These are phyloP conservation scores for Thermochaetoides dissita DNA, from an alignment of 2,329 filamentous ascomycete genomes.

Conservation along the genomic window DNA sequence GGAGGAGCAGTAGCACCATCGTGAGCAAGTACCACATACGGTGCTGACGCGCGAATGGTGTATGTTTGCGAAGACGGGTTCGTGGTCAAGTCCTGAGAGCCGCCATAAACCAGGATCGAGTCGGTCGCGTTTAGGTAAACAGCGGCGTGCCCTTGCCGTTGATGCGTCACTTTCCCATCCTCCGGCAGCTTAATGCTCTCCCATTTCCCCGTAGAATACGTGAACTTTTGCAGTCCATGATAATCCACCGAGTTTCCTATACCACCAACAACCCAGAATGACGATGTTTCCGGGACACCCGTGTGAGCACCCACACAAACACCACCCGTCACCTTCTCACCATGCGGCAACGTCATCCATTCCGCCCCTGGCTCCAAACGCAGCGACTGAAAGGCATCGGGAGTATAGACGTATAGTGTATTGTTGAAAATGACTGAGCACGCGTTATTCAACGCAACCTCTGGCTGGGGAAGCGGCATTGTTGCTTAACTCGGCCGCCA, in stretches of 20 bases:
- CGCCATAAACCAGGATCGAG: slow-evolving; percentile 68
- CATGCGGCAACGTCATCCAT: slow-evolving; percentile 55
- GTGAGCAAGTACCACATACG: slow-evolving; percentile 48
- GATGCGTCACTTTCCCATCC: slow-evolving; percentile 38
- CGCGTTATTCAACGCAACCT: slow-evolving; percentile 55
- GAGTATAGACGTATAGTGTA: slow-evolving; percentile 72
- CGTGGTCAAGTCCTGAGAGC: slow-evolving; percentile 46
- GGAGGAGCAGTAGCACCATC: slow-evolving; percentile 43
- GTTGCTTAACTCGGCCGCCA: slow-evolving; percentile 11
- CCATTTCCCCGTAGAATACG: slow-evolving; percentile 41
- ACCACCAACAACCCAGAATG: slow-evolving; percentile 73
- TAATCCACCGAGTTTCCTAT: slow-evolving; percentile 42
- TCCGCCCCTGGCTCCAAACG: slow-evolving; percentile 51
- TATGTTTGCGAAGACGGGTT: slow-evolving; percentile 60
- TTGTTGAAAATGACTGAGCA: slow-evolving; percentile 73
- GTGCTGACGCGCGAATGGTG: slow-evolving; percentile 50
- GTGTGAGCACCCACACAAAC: slow-evolving; percentile 62
- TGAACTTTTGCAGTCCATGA: slow-evolving; percentile 58
- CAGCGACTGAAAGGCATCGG: slow-evolving; percentile 61
- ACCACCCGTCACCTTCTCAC: slow-evolving; percentile 57
- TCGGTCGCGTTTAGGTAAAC: slow-evolving; percentile 58
- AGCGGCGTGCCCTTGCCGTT: slow-evolving; percentile 61
- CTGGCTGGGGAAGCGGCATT: slow-evolving; percentile 63
- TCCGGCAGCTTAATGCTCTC: slow-evolving; percentile 29
- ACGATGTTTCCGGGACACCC: slow-evolving; percentile 42